phyloP scores from a whole-genome alignment of 1,139 yeast species.

The Meyerozyma elateridarum region DNA sequence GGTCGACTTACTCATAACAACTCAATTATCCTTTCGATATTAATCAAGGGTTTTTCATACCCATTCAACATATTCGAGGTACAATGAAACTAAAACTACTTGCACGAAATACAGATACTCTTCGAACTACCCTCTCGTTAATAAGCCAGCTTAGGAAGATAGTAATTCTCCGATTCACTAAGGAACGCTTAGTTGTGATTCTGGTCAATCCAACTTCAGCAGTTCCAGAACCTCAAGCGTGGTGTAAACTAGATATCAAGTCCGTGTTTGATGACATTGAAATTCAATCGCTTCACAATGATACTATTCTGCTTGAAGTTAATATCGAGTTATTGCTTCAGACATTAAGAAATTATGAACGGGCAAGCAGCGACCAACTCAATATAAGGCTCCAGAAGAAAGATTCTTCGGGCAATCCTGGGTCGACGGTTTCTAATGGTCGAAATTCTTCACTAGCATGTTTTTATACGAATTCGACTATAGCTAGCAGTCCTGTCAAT shows the following conservation, averaged over 20 bases:
- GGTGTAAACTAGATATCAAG: conserved; percentile 48
- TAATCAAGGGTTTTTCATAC: too few species aligned
- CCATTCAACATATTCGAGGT: too few species aligned
- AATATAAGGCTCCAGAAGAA: conserved; percentile 49
- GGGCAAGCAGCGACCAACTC: conserved; percentile 46
- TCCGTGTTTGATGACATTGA: conserved; percentile 47
- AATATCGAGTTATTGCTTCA: conserved; percentile 53
- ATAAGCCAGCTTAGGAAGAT: conserved; percentile 12
- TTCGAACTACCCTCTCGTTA: conserved; percentile 10
- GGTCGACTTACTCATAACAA: too few species aligned
- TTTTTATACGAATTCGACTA: conserved; percentile 37
- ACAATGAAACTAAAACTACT: conserved; percentile 3
- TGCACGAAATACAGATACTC: conserved; percentile 1
- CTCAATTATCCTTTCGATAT: too few species aligned
- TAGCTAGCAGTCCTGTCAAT: conserved; percentile 35
- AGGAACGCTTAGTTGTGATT: conserved; percentile 41
- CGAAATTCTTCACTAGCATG: conserved; percentile 51
- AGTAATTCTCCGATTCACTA: conserved; percentile 39
- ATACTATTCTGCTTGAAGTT: conserved; percentile 49
- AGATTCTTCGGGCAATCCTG: conserved; percentile 28
- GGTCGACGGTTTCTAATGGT: conserved; percentile 21
- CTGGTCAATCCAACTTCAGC: conserved; percentile 38
- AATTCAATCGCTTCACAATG: conserved; percentile 41
- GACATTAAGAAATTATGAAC: conserved; percentile 50
- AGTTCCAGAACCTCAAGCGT: conserved; percentile 53